Evolutionary conservation across 2,329 filamentous ascomycete genomes (phyloP), one percentile per base, ranked within the genome.

Genomic region (Rugonectria rugulosa): DNA sequence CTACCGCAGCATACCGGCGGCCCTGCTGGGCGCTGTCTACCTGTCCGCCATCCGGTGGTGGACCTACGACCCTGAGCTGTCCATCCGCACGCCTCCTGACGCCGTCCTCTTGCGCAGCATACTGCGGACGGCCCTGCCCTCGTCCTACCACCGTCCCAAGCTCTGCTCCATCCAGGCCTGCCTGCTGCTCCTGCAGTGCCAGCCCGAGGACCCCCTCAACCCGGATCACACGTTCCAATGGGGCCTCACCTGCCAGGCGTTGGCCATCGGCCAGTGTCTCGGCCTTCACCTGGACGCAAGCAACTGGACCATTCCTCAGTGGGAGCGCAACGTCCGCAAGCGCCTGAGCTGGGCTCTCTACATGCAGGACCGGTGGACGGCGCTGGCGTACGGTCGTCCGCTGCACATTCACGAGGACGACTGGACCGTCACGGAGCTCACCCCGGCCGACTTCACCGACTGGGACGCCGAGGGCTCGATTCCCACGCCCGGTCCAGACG

Each of bases 311-410:
- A 79, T 87, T 36, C 83, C 83, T 1, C 69, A 72, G 11, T 85
- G 82, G 82, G 85, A 87, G 66, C 77, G 80, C 42, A 79, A 80
- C 6, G 68, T 86, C 17, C 75, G 85, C 21, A 84, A 81, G 65
- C 75, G 85, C 15, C 70, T 87, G 9, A 81, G 79, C 5, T 88
- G 84, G 84, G 83, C 79, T 9, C 69, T 86, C 2, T 87, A 77
- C 62, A 83, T 85, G 75, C 84, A 87, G 65, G 84, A 87, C 60
- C 83, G 81, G 62, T 87, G 81, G 84, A 70, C 68, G 14, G 67
- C 67, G 36, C 55, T 70, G 37, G 66, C 67, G 23, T 69, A 67
- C 34, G 67, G 67, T 5, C 65, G 67, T 19, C 67, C 67, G 32
- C 59, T 69, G 15, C 67, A 70, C 48, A 70, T 70, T 41, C 64